A percentile compares a stretch with the other conserved stretches of the same genome.
phyloP scores from a whole-genome alignment of 805 yeast genomes.

The Metschnikowia vanudenii region DNA sequence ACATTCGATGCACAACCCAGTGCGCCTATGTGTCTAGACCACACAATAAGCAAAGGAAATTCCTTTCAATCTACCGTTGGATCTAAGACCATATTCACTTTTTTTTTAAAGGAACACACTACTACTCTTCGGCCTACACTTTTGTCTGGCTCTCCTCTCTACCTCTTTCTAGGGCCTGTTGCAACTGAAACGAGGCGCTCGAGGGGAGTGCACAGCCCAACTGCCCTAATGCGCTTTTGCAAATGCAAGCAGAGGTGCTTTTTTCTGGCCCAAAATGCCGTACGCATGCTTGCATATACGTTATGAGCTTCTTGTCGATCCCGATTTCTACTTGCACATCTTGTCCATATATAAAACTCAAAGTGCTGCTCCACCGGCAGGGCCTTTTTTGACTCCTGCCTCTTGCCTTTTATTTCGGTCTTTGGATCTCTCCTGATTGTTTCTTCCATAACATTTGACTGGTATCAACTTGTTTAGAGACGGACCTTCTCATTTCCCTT shows the following conservation, averaged over 20 bases:
- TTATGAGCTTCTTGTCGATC: slow-evolving; percentile 11
- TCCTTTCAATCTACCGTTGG: too few relatives aligned
- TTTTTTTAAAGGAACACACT: too few relatives aligned
- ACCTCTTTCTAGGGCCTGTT: too few relatives aligned
- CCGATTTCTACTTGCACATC: slow-evolving; percentile 9
- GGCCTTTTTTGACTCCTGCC: background rate
- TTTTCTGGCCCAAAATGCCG: slow-evolving; percentile 4
- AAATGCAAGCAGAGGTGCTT: slow-evolving; percentile 7
- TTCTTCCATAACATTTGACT: background rate
- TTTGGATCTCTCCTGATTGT: background rate
- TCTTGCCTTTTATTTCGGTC: too few relatives aligned
- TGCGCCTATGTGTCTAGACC: background rate
- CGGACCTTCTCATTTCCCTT: background rate
- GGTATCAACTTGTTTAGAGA: background rate
- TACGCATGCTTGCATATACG: slow-evolving; percentile 10
- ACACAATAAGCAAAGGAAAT: too few relatives aligned
- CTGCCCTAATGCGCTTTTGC: slow-evolving; percentile 8
- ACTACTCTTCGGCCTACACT: too few relatives aligned
- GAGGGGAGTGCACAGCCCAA: slow-evolving; percentile 10
- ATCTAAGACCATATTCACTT: too few relatives aligned
- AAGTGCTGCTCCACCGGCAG: background rate
- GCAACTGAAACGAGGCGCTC: slow-evolving; percentile 9
- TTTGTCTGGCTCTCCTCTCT: too few relatives aligned
- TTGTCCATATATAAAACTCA: slow-evolving; percentile 2
- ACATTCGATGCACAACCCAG: background rate